These are phyloP conservation scores for Daldinia sp. DNA, from an alignment of 2,329 filamentous ascomycete genomes.

Conservation along the genomic window DNA sequence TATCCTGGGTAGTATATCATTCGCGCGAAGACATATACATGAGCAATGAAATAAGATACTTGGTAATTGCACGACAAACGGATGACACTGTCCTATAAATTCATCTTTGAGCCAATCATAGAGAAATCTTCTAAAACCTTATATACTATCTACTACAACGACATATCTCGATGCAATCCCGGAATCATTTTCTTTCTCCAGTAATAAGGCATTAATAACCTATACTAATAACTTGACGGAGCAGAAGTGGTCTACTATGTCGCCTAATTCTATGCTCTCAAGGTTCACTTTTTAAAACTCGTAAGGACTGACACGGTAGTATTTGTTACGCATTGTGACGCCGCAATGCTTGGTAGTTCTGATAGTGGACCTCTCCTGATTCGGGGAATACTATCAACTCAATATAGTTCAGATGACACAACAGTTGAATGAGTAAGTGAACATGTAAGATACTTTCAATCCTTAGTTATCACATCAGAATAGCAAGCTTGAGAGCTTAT, in stretches of 20 bases:
- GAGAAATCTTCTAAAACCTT: no score
- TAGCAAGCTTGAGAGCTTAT: no score
- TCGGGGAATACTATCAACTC: neutral
- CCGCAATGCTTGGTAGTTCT: slow-evolving; percentile 4
- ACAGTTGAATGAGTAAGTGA: neutral
- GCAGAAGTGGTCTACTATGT: neutral
- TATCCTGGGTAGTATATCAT: neutral
- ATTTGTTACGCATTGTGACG: slow-evolving; percentile 25
- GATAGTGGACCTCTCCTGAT: neutral
- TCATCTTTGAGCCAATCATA: no score
- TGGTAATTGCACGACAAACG: neutral
- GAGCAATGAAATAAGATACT: neutral
- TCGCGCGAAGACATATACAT: neutral
- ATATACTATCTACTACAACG: neutral
- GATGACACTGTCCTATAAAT: neutral
- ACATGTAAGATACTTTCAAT: no score
- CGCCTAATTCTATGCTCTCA: neutral
- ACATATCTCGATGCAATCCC: neutral
- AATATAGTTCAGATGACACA: neutral
- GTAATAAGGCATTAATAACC: neutral
- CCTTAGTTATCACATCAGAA: no score
- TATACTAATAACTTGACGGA: neutral
- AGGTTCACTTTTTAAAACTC: neutral
- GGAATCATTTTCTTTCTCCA: neutral
- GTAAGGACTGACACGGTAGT: neutral